phyloP scores from a whole-genome alignment of 2,329 filamentous ascomycete genomes.

The Cercospora brassicicola region DNA sequence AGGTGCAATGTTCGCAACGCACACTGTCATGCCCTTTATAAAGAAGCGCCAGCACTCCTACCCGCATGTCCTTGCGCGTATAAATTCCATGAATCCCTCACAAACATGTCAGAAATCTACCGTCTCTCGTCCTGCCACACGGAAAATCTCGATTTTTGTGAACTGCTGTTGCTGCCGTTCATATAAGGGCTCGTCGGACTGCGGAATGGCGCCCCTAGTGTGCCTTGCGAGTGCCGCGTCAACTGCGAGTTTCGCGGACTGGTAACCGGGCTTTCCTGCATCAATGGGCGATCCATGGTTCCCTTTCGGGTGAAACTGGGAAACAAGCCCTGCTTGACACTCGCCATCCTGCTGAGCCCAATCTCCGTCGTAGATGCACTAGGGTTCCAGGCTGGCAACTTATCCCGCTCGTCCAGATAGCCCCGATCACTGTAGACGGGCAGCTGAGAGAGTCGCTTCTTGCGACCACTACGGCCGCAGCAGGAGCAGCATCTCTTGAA shows the following conservation, averaged over 20 bases:
- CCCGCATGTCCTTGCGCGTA: background rate
- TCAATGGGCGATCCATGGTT: background rate
- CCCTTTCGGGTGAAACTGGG: constrained; percentile 1
- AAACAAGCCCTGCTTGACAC: constrained; percentile 10
- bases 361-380: constrained; percentile 7
- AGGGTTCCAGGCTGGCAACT: constrained; percentile 16
- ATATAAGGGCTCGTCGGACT: background rate
- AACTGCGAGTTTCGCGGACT: constrained; percentile 9
- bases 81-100: background rate
- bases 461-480: constrained; percentile 9
- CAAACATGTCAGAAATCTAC: background rate
- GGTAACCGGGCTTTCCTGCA: constrained; percentile 6
- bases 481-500: constrained; percentile 14
- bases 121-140: constrained; percentile 4
- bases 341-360: constrained; percentile 12
- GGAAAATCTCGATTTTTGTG: constrained; percentile 1
- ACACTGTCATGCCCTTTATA: background rate
- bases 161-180: constrained; percentile 2
- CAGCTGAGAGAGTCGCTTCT: constrained; percentile 12
- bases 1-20: background rate
- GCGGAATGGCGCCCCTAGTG: background rate
- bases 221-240: constrained; percentile 2
- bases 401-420: constrained; percentile 17
- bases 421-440: constrained; percentile 9
- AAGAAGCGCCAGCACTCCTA: background rate